Conservation (phyloP, 179 eudicot species). For the Actinidia polygama region DNA sequence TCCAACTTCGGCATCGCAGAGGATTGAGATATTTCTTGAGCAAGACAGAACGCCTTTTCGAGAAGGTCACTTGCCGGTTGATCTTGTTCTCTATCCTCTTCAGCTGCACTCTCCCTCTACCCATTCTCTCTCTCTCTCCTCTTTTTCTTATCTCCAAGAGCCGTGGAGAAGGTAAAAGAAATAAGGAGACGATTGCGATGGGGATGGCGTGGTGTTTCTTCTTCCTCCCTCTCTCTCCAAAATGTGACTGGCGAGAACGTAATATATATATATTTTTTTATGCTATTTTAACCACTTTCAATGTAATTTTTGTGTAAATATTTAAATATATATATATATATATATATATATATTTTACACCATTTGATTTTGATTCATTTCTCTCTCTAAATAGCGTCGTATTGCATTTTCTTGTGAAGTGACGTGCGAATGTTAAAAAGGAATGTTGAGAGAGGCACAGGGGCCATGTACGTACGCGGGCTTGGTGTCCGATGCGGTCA, state of each 20-base stretch:
- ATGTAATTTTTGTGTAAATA: too few relatives aligned
- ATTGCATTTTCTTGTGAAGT: too few relatives aligned
- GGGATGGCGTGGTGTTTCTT: too few relatives aligned
- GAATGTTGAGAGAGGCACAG: too few relatives aligned
- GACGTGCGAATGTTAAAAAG: too few relatives aligned
- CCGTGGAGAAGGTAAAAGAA: too few relatives aligned
- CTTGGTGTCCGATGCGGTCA: conserved; percentile 18
- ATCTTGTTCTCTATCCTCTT: conserved; percentile 57
- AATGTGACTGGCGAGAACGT: too few relatives aligned
- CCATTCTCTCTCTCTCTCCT: conserved; percentile 29
- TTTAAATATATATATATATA: too few relatives aligned
- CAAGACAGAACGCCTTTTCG: conserved; percentile 42
- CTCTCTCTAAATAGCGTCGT: not conserved
- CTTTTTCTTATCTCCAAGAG: not conserved
- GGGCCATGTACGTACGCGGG: not conserved
- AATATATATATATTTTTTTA: too few relatives aligned
- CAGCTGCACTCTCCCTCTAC: conserved; percentile 56
- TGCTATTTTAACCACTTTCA: too few relatives aligned
- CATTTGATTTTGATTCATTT: not conserved
- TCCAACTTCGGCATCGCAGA: conserved; percentile 52
- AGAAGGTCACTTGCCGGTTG: conserved; percentile 50
- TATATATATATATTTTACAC: too few relatives aligned
- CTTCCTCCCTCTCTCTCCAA: not conserved
- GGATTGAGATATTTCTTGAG: conserved; percentile 50
- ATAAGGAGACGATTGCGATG: too few relatives aligned